Conservation (phyloP, 2,329 filamentous ascomycete genomes). For the Talaromyces pinophilus region DNA sequence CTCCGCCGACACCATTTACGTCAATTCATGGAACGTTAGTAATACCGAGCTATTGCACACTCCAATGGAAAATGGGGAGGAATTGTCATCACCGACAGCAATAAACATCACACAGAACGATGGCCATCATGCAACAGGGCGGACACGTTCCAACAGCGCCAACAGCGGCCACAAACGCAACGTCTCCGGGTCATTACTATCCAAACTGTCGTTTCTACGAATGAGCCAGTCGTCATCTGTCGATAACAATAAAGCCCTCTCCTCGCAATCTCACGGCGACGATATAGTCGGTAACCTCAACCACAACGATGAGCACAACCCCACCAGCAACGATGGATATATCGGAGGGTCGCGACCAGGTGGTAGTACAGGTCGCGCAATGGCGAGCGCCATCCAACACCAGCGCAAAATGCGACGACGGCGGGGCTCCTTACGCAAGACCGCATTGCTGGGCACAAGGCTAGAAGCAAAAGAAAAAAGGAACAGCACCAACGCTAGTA, state of each 20-base stretch:
- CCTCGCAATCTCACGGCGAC: slow-evolving; percentile 21
- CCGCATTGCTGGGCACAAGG: slow-evolving; percentile 70
- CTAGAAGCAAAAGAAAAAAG: slow-evolving; percentile 39
- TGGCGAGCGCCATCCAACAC: slow-evolving; percentile 51
- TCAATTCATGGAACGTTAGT: slow-evolving; percentile 4
- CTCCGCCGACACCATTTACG: not conserved
- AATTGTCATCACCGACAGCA: slow-evolving; percentile 28
- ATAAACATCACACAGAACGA: slow-evolving; percentile 31
- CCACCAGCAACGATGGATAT: slow-evolving; percentile 26
- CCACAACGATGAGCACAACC: not conserved
- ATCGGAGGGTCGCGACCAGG: slow-evolving; percentile 30
- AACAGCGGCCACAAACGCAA: slow-evolving; percentile 45
- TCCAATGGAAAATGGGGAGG: slow-evolving; percentile 41
- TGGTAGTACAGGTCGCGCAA: slow-evolving; percentile 51
- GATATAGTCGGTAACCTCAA: slow-evolving; percentile 35
- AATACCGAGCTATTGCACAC: not conserved
- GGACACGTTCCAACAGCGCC: slow-evolving; percentile 37
- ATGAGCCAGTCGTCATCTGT: slow-evolving; percentile 38
- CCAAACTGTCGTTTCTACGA: slow-evolving; percentile 69
- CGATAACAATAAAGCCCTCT: not conserved
- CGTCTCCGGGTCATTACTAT: slow-evolving; percentile 66
- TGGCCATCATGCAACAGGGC: slow-evolving; percentile 23
- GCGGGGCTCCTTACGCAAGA: slow-evolving; percentile 83
- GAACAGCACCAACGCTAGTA: slow-evolving; percentile 14
- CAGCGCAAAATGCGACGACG: slow-evolving; percentile 65